Percentiles rank a stretch among this genome's conserved stretches.
Conservation (phyloP, 2,329 filamentous ascomycete species). For the Paecilomyces variotii region DNA sequence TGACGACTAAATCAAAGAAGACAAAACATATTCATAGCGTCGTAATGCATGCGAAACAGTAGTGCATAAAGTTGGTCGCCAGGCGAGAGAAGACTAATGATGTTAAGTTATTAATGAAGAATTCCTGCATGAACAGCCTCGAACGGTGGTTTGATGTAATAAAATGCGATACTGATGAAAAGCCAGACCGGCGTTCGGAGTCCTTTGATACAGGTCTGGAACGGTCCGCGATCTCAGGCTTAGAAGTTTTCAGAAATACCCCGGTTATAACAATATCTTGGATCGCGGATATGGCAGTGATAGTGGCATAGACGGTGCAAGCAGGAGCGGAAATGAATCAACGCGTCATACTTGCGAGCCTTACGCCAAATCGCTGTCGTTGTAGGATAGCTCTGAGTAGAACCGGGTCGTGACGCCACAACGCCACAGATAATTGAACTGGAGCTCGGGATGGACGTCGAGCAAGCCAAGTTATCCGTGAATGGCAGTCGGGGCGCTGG, state of each 20-base stretch:
- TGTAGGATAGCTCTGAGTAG: conserved; percentile 8
- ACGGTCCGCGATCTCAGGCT: not conserved
- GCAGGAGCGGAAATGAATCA: not conserved
- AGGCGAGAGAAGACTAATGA: not conserved
- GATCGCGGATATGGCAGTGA: not conserved
- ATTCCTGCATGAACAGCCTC: not conserved
- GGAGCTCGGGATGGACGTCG: conserved; percentile 9
- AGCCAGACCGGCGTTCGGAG: not conserved
- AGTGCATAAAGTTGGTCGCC: not conserved
- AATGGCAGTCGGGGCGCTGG: conserved; percentile 38
- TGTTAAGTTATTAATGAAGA: not conserved
- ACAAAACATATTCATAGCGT: not conserved
- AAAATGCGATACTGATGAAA: not conserved
- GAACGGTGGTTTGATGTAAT: not conserved
- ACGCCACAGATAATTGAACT: conserved; percentile 1
- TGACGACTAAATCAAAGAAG: not conserved
- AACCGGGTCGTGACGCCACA: not conserved
- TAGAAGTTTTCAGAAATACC: not conserved
- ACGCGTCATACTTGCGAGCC: not conserved
- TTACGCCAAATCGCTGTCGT: conserved; percentile 9
- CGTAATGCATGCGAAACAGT: not conserved
- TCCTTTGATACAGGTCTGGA: not conserved
- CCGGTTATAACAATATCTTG: not conserved
- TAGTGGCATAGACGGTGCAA: not conserved
- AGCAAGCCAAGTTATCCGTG: conserved; percentile 18